phyloP scores from a whole-genome alignment of 768 basidiomycete genomes.

The Gelatoporia subvermispora region DNA sequence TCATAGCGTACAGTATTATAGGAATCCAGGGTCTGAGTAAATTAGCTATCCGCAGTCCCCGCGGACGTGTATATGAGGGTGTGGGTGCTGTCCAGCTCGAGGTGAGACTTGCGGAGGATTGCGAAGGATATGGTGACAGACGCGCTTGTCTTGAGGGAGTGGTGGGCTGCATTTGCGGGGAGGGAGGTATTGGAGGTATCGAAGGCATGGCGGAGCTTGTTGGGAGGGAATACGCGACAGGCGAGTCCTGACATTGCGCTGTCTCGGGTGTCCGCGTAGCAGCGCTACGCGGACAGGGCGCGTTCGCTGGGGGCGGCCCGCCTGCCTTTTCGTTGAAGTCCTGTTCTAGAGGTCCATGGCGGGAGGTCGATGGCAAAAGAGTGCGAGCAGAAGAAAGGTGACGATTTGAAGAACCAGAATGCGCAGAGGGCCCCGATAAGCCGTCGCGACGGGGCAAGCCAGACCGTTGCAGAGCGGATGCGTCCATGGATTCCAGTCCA shows the following conservation, averaged over 20 bases:
- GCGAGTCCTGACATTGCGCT: constrained; percentile 4
- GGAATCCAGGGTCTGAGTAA: constrained; percentile 74
- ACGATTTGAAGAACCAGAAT: constrained; percentile 5
- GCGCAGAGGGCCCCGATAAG: constrained; percentile 5
- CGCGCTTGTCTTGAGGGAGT: constrained; percentile 12
- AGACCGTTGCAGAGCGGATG: constrained; percentile 12
- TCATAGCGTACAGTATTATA: constrained; percentile 69
- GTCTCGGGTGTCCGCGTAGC: no score
- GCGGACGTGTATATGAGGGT: constrained; percentile 23
- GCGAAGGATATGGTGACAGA: constrained; percentile 4
- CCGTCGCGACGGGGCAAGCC: constrained; percentile 16
- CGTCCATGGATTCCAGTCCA: constrained; percentile 23
- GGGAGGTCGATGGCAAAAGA: background rate
- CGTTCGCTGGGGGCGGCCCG: background rate
- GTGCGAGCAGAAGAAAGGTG: constrained; percentile 4
- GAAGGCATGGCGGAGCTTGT: constrained; percentile 9
- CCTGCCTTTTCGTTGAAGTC: constrained; percentile 16
- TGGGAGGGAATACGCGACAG: constrained; percentile 5
- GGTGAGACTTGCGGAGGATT: constrained; percentile 2
- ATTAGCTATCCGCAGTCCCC: constrained; percentile 48
- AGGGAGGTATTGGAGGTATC: constrained; percentile 9
- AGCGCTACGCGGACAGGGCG: background rate
- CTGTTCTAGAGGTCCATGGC: background rate
- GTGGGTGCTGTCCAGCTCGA: constrained; percentile 12
- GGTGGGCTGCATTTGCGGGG: constrained; percentile 7